Evolutionary conservation across 108 stramenopile species (phyloP), one percentile per base, ranked within the genome.

Genomic region (Craspedostauros australis): DNA sequence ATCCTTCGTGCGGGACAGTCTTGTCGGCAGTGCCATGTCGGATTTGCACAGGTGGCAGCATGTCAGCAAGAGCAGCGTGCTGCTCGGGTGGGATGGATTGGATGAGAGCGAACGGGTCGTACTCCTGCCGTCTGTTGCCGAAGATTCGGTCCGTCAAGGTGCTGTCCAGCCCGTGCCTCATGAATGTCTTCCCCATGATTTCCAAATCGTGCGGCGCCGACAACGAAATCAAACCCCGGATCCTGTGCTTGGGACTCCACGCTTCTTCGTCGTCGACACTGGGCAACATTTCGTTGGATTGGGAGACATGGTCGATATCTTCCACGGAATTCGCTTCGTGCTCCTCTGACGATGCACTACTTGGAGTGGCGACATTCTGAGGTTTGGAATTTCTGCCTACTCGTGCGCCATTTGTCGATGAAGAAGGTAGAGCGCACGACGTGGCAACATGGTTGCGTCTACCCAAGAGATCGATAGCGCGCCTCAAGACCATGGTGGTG

Each of bases 11-110:
- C 22, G 78, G 78, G 7, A 75, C 75, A 0, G 79, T 80, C 23
- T 76, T 70, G 40, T 80, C 79, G 9, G 39, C 26, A 19, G 64
- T 73, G 2, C 79, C 79, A 48, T 80, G 79, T 20, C 62, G 64
- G 22, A 80, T 45, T 18, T 55, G 54, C 9, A 76, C 46, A n/a
- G 53, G 75, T 43, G 79, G 79, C 19, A 80, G 64, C 15, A 39
- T 34, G 3, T 49, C 43, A 48, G 45, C 39, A 24, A 39, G 32
- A 28, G 20, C 3, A 32, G 6, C 8, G 9, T 36, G 40, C 12
- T 30, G 15, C 7, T 44, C 27, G 3, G 46, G 53, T 15, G 26
- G 39, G 2, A 22, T 18, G 7, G 20, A 16, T 4, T 15, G 16
- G 12, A 53, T 23, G n/a, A n/a, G n/a, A n/a, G n/a, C n/a, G 40